Evolutionary conservation across 140 eudicot genomes (phyloP).

Genomic region (Ambrosia hybrid): DNA sequence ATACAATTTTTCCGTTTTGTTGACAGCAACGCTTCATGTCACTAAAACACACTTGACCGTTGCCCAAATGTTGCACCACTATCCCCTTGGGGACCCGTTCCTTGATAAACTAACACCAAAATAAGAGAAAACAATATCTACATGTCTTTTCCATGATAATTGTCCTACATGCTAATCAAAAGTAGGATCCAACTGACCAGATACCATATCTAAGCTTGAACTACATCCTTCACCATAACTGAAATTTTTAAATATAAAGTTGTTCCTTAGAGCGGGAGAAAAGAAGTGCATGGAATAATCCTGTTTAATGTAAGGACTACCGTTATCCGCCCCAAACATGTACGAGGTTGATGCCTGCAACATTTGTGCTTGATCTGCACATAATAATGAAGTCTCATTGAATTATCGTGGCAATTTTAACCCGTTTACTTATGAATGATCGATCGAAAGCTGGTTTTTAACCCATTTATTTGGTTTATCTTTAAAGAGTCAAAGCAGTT

Average conservation of each 20-base stretch:
- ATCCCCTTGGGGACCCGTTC: slow-evolving; percentile 39
- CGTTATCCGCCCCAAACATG: slow-evolving; percentile 26
- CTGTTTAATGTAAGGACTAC: slow-evolving; percentile 26
- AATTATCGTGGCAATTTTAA: slow-evolving; percentile 3
- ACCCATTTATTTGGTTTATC: background rate
- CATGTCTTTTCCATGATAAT: slow-evolving; percentile 35
- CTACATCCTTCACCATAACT: slow-evolving; percentile 23
- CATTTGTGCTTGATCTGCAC: slow-evolving; percentile 39
- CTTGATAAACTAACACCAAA: slow-evolving; percentile 17
- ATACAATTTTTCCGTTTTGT: slow-evolving; percentile 27
- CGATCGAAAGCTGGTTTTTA: background rate
- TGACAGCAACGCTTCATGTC: slow-evolving; percentile 29
- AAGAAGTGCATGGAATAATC: slow-evolving; percentile 34
- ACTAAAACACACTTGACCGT: slow-evolving; percentile 46
- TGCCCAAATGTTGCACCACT: slow-evolving; percentile 69
- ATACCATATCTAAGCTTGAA: slow-evolving; percentile 30
- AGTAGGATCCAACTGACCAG: slow-evolving; percentile 33
- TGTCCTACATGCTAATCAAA: slow-evolving; percentile 30
- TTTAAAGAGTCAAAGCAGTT: background rate
- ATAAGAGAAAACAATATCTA: slow-evolving; percentile 27
- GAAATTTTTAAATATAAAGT: slow-evolving; percentile 32
- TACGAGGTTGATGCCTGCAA: slow-evolving; percentile 33
- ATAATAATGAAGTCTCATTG: background rate
- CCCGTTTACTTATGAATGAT: background rate
- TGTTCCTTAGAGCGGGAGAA: slow-evolving; percentile 37